A percentile compares a stretch with the other conserved stretches of the same genome.
These are phyloP conservation scores for Suillus placidus DNA, from an alignment of 768 basidiomycete genomes.

Conservation along the genomic window DNA sequence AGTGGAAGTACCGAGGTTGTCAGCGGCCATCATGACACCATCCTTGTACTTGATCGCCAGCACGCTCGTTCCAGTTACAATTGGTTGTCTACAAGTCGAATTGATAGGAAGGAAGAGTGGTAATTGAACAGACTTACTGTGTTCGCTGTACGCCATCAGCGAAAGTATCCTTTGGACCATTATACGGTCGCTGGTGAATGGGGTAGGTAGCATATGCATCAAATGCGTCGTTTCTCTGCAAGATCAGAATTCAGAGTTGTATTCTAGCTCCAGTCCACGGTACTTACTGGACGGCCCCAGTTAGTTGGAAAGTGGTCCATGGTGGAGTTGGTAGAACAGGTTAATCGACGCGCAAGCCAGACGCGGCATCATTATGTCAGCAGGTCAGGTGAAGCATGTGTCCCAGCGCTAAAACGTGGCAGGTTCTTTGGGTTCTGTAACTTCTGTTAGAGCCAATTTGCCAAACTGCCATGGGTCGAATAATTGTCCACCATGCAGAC, in stretches of 20 bases:
- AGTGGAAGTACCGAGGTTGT: conserved; percentile 79
- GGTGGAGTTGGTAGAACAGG: conserved; percentile 14
- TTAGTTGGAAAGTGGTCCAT: conserved; percentile 88
- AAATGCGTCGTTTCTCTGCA: conserved; percentile 72
- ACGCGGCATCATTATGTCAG: conserved; percentile 17
- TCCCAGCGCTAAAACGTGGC: not conserved
- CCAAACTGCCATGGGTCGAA: not conserved
- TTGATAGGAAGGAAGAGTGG: not conserved
- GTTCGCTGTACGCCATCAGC: conserved; percentile 75
- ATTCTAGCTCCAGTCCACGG: not conserved
- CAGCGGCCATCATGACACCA: conserved; percentile 98
- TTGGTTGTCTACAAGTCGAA: conserved; percentile 68
- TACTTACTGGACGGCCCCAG: conserved; percentile 78
- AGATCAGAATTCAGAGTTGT: not conserved
- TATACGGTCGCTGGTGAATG: conserved; percentile 59
- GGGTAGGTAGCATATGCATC: conserved; percentile 83
- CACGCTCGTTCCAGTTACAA: conserved; percentile 97
- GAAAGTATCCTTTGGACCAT: conserved; percentile 56
- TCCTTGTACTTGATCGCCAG: conserved; percentile 94
- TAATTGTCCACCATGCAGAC: not conserved
- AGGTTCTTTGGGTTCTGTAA: too few species aligned
- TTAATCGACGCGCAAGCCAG: conserved; percentile 24
- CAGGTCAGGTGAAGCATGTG: too few species aligned
- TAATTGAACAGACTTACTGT: conserved; percentile 53
- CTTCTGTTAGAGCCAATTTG: too few species aligned